phyloP scores from a whole-genome alignment of 1,284 basidiomycete genomes.

The Trametes polyzona region DNA sequence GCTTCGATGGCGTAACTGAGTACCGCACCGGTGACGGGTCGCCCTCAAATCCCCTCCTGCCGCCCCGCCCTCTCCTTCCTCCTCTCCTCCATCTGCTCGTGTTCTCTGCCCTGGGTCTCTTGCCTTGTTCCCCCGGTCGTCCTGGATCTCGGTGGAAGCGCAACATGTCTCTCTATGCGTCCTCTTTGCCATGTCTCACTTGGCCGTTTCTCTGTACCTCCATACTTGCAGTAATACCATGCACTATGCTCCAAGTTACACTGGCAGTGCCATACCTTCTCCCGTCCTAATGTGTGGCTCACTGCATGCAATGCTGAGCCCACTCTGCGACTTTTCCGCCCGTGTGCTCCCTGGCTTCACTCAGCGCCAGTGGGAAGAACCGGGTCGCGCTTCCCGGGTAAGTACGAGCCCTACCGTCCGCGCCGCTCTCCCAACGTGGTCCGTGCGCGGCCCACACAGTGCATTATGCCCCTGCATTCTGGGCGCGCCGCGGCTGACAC shows the following conservation, averaged over 20 bases:
- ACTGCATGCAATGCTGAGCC: background rate
- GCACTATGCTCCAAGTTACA: too few relatives aligned
- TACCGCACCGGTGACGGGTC: conserved; percentile 16
- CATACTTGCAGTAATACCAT: too few relatives aligned
- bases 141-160: too few relatives aligned
- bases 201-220: too few relatives aligned
- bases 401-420: background rate
- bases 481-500: conserved; percentile 1
- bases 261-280: too few relatives aligned
- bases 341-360: background rate
- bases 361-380: conserved; percentile 11
- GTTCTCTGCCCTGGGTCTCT: background rate
- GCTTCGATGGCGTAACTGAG: background rate
- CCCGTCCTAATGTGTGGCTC: too few relatives aligned
- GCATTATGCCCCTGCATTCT: conserved; percentile 4
- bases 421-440: conserved; percentile 3
- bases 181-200: background rate
- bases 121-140: background rate
- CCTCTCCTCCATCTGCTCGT: background rate
- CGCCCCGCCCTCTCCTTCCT: background rate
- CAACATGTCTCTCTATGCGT: too few relatives aligned
- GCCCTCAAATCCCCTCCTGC: background rate
- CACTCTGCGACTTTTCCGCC: background rate
- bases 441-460: conserved; percentile 7
- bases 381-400: conserved; percentile 2